Evolutionary conservation across 2,329 filamentous ascomycete genomes (phyloP).

Genomic region (Arthrobotrys entomopaga): DNA sequence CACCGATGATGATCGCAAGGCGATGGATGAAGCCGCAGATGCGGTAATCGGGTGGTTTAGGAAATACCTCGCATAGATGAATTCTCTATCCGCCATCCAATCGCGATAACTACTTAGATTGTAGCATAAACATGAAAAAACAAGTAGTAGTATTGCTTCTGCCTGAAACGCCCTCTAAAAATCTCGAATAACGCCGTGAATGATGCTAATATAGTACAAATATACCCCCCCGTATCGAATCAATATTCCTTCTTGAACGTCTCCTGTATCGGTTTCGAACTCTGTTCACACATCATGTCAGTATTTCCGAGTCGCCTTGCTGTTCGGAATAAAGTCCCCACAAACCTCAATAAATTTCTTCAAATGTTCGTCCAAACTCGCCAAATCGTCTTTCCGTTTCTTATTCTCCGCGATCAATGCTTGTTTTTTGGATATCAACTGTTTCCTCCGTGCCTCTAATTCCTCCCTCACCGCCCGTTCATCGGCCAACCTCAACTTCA

Average conservation of each 20-base stretch:
- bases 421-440: conserved; percentile 72
- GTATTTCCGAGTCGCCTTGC: neutral
- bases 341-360: conserved; percentile 76
- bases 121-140: neutral
- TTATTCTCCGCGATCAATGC: conserved; percentile 81
- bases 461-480: conserved; percentile 85
- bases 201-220: conserved; percentile 32
- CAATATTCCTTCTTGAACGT: conserved; percentile 77
- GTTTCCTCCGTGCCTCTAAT: conserved; percentile 72
- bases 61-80: conserved; percentile 26
- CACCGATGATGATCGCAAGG: conserved; percentile 33
- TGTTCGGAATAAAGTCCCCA: neutral
- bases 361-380: conserved; percentile 87
- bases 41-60: conserved; percentile 47
- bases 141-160: neutral
- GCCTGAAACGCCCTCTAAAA: conserved; percentile 25
- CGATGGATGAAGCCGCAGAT: conserved; percentile 47
- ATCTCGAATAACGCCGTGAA: conserved; percentile 31
- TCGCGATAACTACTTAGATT: neutral
- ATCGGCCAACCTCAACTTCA: conserved; percentile 89
- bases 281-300: conserved; percentile 65
- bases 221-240: conserved; percentile 23
- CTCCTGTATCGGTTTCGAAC: conserved; percentile 86
- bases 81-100: neutral
- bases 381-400: conserved; percentile 90